A percentile compares a stretch with the other conserved stretches of the same genome.
Evolutionary conservation across 306 rosid genomes (phyloP).

Genomic region (Trichosanthes truncata): DNA sequence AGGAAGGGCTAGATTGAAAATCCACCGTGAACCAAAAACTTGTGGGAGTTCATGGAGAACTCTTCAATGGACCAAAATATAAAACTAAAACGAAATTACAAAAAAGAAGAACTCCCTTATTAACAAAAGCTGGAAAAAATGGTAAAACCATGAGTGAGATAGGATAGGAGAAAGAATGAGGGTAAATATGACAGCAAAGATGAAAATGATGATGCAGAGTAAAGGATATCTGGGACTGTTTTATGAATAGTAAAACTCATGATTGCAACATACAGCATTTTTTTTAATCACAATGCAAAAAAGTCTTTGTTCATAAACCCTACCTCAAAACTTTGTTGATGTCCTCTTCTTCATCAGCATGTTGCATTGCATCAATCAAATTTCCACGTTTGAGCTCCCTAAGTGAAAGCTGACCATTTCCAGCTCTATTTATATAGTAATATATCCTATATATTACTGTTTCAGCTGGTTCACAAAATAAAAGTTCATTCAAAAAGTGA

Average conservation of each 20-base stretch:
- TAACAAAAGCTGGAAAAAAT: not conserved
- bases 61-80: not conserved
- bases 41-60: not conserved
- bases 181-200: not conserved
- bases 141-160: not conserved
- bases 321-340: conserved; percentile 98
- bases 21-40: not conserved
- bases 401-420: conserved; percentile 78
- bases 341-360: conserved; percentile 98
- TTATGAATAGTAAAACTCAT: not conserved
- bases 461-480: conserved; percentile 82
- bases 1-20: not conserved
- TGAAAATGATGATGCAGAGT: not conserved
- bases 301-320: conserved; percentile 10
- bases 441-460: conserved; percentile 97
- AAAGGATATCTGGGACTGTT: not conserved
- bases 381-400: conserved; percentile 96
- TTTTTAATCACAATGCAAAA: conserved; percentile 1
- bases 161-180: not conserved
- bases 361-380: conserved; percentile 96
- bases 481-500: conserved; percentile 14
- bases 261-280: not conserved
- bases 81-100: not conserved
- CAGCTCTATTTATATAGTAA: conserved; percentile 91
- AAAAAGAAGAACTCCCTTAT: not conserved